Evolutionary conservation across 352 stramenopile genomes (phyloP).

Genomic region (Globisporangium echinulatum): DNA sequence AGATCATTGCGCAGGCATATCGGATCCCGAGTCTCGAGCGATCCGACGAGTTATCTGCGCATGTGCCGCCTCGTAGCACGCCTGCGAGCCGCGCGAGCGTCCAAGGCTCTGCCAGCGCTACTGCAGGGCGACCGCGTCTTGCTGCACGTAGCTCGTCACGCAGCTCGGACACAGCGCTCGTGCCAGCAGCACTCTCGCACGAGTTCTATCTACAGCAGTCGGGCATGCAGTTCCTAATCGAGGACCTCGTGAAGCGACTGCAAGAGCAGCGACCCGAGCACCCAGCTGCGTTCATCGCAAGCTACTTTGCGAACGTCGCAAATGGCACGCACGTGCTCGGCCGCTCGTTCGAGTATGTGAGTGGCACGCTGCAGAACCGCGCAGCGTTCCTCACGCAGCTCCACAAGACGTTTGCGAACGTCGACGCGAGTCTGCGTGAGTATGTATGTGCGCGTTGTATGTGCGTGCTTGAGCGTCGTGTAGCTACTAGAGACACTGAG

Average conservation of each 20-base stretch:
- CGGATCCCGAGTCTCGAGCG: conserved; percentile 16
- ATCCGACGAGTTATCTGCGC: neutral
- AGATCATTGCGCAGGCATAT: conserved; percentile 31
- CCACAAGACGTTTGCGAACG: conserved; percentile 27
- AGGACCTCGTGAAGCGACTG: conserved; percentile 46
- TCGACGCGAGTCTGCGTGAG: conserved; percentile 36
- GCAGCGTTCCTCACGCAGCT: conserved; percentile 37
- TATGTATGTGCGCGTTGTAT: neutral
- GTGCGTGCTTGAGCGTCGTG: neutral
- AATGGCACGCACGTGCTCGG: conserved; percentile 32
- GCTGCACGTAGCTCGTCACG: conserved; percentile 17
- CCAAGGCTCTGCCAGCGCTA: neutral
- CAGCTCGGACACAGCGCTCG: neutral
- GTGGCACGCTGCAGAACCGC: conserved; percentile 48
- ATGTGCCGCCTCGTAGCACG: neutral
- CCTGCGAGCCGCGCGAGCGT: neutral
- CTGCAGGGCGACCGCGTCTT: conserved; percentile 5
- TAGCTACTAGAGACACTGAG: neutral
- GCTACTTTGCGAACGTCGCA: conserved; percentile 32
- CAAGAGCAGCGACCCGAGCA: conserved; percentile 41
- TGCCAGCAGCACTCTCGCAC: conserved; percentile 13
- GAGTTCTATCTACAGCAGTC: conserved; percentile 51
- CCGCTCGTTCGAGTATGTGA: conserved; percentile 43
- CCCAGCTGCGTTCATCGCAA: conserved; percentile 28
- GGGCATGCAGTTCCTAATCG: conserved; percentile 44